These are phyloP conservation scores for Neurospora sp. DNA, from an alignment of 2,329 filamentous ascomycete genomes.

Conservation along the genomic window DNA sequence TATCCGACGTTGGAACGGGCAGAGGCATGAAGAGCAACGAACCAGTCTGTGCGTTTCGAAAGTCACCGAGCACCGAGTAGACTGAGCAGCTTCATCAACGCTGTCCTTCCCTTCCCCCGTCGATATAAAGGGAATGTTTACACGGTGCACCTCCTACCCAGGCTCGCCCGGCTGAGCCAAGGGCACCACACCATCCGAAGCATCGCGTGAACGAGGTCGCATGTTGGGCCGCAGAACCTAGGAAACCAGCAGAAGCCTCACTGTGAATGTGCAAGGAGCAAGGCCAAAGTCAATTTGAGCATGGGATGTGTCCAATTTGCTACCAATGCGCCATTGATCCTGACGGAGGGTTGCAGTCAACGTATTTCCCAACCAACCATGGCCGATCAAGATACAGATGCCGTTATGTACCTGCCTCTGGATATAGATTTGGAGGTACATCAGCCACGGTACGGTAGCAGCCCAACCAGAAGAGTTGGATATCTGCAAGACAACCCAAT, in stretches of 20 bases:
- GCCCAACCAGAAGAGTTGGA: background rate
- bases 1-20: background rate
- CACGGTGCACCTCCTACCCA: background rate
- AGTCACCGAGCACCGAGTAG: background rate
- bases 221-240: constrained; percentile 16
- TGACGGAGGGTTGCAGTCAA: background rate
- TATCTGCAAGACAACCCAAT: background rate
- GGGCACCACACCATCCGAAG: background rate
- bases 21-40: background rate
- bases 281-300: background rate
- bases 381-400: background rate
- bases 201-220: constrained; percentile 10
- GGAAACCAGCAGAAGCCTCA: constrained; percentile 9
- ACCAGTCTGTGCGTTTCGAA: background rate
- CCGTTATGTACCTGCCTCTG: background rate
- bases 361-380: background rate
- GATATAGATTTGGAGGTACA: background rate
- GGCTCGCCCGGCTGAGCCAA: background rate
- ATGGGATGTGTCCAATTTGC: background rate
- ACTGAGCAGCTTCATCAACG: background rate
- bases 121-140: background rate
- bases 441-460: background rate
- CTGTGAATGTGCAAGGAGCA: background rate
- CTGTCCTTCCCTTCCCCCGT: background rate
- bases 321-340: background rate